Conservation (phyloP, 2,329 filamentous ascomycete species). For the Fusarium irregulare region DNA sequence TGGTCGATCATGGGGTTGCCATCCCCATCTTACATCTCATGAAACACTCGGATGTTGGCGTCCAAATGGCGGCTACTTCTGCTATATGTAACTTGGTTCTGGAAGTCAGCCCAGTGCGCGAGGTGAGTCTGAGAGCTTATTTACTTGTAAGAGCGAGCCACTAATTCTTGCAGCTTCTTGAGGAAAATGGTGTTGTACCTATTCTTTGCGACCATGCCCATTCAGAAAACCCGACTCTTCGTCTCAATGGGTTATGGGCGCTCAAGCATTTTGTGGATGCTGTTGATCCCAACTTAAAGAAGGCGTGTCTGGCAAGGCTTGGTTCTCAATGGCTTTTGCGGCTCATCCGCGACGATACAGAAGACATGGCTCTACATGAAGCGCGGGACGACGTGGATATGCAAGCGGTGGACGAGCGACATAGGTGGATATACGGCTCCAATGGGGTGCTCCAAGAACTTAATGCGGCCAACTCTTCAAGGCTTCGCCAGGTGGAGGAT, state of each 20-base stretch:
- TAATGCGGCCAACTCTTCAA: conserved; percentile 53
- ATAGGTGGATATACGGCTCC: conserved; percentile 51
- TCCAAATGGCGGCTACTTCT: conserved; percentile 87
- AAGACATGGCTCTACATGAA: conserved; percentile 62
- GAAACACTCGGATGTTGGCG: conserved; percentile 77
- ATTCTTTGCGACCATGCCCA: conserved; percentile 86
- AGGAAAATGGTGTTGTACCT: conserved; percentile 78
- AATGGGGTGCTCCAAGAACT: conserved; percentile 50
- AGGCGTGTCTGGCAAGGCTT: conserved; percentile 80
- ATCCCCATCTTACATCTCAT: conserved; percentile 81
- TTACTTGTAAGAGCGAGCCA: not conserved
- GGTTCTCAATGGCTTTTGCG: conserved; percentile 83
- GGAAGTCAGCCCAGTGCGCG: conserved; percentile 91
- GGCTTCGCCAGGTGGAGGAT: conserved; percentile 62
- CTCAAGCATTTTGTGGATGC: conserved; percentile 88
- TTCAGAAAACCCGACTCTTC: conserved; percentile 80
- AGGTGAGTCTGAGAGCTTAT: conserved; percentile 66
- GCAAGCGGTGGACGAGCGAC: conserved; percentile 59
- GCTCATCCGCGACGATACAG: conserved; percentile 74
- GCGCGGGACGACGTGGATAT: conserved; percentile 66
- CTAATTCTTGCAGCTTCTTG: conserved; percentile 68
- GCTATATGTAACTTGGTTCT: conserved; percentile 86
- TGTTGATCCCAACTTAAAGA: conserved; percentile 77
- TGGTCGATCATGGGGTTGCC: conserved; percentile 87
- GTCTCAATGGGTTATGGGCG: conserved; percentile 90